A percentile compares a stretch with the other conserved stretches of the same genome.
phyloP scores from a whole-genome alignment of 2,329 filamentous ascomycete genomes.

The Epichloe gansuensis region DNA sequence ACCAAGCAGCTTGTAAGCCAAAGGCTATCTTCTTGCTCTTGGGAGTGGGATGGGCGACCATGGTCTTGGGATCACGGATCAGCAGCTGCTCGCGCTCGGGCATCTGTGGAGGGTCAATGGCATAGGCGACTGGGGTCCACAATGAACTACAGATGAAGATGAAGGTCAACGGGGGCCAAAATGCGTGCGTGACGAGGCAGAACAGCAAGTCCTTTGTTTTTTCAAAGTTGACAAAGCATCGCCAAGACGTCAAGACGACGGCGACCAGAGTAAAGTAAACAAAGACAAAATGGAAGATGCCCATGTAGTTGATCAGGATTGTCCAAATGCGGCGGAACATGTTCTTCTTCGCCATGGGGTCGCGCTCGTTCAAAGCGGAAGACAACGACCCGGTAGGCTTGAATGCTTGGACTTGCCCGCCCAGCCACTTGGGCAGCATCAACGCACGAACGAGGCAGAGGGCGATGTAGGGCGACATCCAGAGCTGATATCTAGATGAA shows the following conservation, averaged over 20 bases:
- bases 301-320: slow-evolving; percentile 43
- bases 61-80: slow-evolving; percentile 39
- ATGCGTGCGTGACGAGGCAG: slow-evolving; percentile 44
- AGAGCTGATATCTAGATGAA: slow-evolving; percentile 42
- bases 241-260: slow-evolving; percentile 36
- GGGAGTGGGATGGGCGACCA: slow-evolving; percentile 37
- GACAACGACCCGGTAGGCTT: slow-evolving; percentile 46
- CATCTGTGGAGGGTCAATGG: slow-evolving; percentile 44
- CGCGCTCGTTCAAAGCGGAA: slow-evolving; percentile 44
- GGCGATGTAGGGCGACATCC: slow-evolving; percentile 51
- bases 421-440: slow-evolving; percentile 45
- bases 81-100: slow-evolving; percentile 45
- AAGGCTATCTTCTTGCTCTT: slow-evolving; percentile 42
- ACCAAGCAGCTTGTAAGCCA: slow-evolving; percentile 39
- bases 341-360: slow-evolving; percentile 35
- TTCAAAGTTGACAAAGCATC: slow-evolving; percentile 30
- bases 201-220: slow-evolving; percentile 29
- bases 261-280: slow-evolving; percentile 39
- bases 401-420: slow-evolving; percentile 45
- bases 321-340: slow-evolving; percentile 40
- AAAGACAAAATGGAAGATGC: slow-evolving; percentile 40
- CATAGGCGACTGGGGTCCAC: slow-evolving; percentile 48
- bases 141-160: slow-evolving; percentile 40
- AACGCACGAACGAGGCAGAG: slow-evolving; percentile 45
- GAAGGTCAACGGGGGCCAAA: slow-evolving; percentile 49